Evolutionary conservation across 1,284 basidiomycete genomes (phyloP).

Genomic region (Entoloma clypeatum): DNA sequence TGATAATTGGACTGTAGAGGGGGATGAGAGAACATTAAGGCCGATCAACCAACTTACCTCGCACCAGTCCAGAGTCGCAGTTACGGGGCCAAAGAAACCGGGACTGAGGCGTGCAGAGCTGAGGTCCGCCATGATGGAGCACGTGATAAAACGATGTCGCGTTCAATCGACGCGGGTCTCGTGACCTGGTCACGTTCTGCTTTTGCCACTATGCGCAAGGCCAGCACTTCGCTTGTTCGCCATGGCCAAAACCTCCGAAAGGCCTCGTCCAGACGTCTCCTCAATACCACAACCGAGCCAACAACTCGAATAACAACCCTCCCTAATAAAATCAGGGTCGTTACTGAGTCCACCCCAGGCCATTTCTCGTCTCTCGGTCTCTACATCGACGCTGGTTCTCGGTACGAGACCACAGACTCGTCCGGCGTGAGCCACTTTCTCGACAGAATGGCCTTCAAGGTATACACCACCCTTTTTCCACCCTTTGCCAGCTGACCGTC

Average conservation of each 20-base stretch:
- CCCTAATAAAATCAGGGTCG: constrained; percentile 89
- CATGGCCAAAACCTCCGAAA: constrained; percentile 9
- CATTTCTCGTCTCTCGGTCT: constrained; percentile 95
- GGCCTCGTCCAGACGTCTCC: constrained; percentile 11
- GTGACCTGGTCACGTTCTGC: constrained; percentile 12
- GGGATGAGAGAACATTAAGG: constrained; percentile 2
- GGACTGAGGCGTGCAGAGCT: constrained; percentile 26
- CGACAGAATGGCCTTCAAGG: constrained; percentile 97
- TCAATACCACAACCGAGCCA: constrained; percentile 18
- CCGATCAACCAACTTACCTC: constrained; percentile 41
- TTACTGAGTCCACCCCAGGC: constrained; percentile 87
- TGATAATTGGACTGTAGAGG: constrained; percentile 58
- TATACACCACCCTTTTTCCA: constrained; percentile 29
- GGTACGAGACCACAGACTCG: constrained; percentile 80
- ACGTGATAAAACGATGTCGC: constrained; percentile 1
- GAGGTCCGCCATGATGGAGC: no score
- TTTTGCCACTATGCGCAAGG: constrained; percentile 21
- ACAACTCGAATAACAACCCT: constrained; percentile 73
- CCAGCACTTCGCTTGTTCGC: constrained; percentile 16
- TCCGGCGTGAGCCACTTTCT: constrained; percentile 90
- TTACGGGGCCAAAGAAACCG: constrained; percentile 59
- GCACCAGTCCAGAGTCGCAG: constrained; percentile 69
- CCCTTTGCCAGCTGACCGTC: constrained; percentile 2
- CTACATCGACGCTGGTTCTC: constrained; percentile 90
- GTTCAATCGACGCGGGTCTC: constrained; percentile 11